phyloP scores from a whole-genome alignment of 73 alveolate genomes.

The Tetrahymena elliotti region DNA sequence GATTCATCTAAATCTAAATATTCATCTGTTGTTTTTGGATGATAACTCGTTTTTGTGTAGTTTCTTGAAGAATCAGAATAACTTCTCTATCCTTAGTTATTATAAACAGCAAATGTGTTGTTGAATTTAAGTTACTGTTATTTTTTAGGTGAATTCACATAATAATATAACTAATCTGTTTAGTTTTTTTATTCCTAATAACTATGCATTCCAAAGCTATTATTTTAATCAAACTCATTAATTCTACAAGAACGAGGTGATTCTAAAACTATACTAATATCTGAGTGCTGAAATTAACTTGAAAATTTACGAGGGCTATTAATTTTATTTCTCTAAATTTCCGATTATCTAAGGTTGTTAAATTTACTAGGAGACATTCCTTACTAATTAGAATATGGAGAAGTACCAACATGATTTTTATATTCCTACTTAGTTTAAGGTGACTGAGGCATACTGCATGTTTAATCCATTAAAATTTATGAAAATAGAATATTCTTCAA shows the following conservation, averaged over 20 bases:
- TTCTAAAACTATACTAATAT: not conserved
- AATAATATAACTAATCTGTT: not conserved
- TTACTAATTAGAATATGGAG: not conserved
- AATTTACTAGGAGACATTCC: not conserved
- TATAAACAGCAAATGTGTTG: not conserved
- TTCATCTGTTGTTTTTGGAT: not conserved
- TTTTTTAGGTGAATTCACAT: not conserved
- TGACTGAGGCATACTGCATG: not conserved
- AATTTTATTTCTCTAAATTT: too few relatives aligned
- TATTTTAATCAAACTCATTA: not conserved
- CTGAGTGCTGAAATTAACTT: not conserved
- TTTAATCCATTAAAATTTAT: not conserved
- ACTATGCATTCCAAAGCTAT: not conserved
- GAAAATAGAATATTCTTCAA: not conserved
- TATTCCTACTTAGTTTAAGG: not conserved
- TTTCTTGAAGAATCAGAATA: not conserved
- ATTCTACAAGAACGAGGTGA: not conserved
- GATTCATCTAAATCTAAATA: not conserved
- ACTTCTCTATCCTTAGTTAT: not conserved
- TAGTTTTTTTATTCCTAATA: not conserved
- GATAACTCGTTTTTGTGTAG: not conserved
- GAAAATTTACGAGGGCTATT: not conserved
- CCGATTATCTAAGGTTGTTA: not conserved
- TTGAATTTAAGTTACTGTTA: not conserved
- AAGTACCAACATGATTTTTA: too few relatives aligned